Evolutionary conservation across 345 rosid species (phyloP).

Genomic region (Syzygium aqueum): DNA sequence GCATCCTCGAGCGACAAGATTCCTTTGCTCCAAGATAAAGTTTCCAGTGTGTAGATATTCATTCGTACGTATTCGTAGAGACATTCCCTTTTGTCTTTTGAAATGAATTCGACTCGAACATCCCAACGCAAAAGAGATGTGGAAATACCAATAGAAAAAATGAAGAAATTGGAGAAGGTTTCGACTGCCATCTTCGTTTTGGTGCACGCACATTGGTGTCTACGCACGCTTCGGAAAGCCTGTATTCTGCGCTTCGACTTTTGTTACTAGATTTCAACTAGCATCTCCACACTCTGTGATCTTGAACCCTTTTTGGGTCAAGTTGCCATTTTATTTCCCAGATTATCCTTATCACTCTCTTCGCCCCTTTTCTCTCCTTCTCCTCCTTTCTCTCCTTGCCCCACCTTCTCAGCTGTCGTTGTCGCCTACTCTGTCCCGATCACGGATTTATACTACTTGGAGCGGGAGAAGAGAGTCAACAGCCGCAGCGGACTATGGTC

Average conservation of each 20-base stretch:
- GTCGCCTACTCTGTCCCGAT: background rate
- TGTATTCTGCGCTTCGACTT: background rate
- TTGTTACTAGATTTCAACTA: background rate
- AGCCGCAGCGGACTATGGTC: background rate
- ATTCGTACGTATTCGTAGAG: background rate
- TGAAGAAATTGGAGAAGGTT: background rate
- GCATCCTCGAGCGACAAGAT: background rate
- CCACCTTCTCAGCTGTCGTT: background rate
- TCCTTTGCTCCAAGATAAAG: background rate
- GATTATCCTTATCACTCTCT: background rate
- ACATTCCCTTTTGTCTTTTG: background rate
- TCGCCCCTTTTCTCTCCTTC: background rate
- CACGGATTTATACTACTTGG: background rate
- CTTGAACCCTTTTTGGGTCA: background rate
- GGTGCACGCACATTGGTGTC: background rate
- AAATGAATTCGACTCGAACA: background rate
- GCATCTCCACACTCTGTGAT: background rate
- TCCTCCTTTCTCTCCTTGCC: background rate
- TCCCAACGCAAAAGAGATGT: background rate
- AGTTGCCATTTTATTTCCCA: background rate
- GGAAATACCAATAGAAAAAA: background rate
- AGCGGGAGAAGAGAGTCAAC: background rate
- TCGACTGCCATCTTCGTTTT: background rate
- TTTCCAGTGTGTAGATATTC: background rate
- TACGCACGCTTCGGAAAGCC: background rate